Conservation (phyloP, 2,329 filamentous ascomycete genomes). For the Intubia oerlemansii region DNA sequence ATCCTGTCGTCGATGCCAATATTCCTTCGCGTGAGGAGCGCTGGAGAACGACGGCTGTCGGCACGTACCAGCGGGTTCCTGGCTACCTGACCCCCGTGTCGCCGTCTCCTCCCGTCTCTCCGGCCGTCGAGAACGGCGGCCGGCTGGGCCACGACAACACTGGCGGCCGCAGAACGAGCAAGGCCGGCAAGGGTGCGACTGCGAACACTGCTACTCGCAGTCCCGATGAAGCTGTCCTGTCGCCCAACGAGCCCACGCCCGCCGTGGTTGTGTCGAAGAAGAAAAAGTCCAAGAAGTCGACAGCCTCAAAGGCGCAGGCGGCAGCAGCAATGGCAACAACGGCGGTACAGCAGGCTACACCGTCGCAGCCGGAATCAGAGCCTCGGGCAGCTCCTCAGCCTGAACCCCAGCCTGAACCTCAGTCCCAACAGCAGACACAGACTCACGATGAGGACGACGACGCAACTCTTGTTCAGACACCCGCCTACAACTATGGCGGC, state of each 20-base stretch:
- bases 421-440: too few species aligned
- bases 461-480: too few species aligned
- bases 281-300: slow-evolving; percentile 9
- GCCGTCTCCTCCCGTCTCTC: not conserved
- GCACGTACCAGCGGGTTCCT: slow-evolving; percentile 16
- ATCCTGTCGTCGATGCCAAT: slow-evolving; percentile 73
- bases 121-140: not conserved
- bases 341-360: slow-evolving; percentile 1
- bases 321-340: too few species aligned
- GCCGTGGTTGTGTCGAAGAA: slow-evolving; percentile 4
- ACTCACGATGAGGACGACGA: too few species aligned
- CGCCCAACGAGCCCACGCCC: not conserved
- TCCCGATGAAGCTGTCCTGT: not conserved
- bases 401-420: too few species aligned
- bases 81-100: slow-evolving; percentile 3
- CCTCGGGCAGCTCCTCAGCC: not conserved
- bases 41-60: slow-evolving; percentile 17
- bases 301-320: too few species aligned
- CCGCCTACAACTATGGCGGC: slow-evolving; percentile 7
- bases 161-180: not conserved
- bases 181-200: not conserved
- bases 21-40: slow-evolving; percentile 46
- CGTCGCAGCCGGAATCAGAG: slow-evolving; percentile 4
- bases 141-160: not conserved
- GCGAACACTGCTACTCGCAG: not conserved